Conservation (phyloP, 2,329 filamentous ascomycete species). For the Pezicula neosporulosa region DNA sequence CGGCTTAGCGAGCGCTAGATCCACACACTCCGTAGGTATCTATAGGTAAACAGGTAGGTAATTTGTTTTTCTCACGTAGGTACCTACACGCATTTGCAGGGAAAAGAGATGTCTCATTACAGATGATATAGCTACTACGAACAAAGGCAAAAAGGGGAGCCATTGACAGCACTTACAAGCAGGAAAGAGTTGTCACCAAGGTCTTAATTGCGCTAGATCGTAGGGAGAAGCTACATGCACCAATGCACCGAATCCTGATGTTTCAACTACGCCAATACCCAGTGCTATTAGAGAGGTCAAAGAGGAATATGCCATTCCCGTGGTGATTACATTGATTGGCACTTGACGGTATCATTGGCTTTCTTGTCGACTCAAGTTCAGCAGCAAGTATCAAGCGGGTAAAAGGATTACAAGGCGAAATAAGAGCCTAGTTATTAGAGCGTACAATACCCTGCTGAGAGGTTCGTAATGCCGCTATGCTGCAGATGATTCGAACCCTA, state of each 20-base stretch:
- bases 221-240: constrained; percentile 71
- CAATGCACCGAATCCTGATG: constrained; percentile 42
- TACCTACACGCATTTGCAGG: too few relatives aligned
- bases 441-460: constrained; percentile 7
- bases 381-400: constrained; percentile 62
- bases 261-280: constrained; percentile 54
- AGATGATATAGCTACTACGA: constrained; percentile 95
- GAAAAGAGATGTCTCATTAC: constrained; percentile 86
- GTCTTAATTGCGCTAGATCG: constrained; percentile 88
- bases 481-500: too few relatives aligned
- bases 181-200: constrained; percentile 81
- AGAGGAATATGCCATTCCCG: constrained; percentile 79
- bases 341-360: constrained; percentile 76
- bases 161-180: constrained; percentile 80
- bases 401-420: constrained; percentile 68
- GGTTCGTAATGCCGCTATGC: too few relatives aligned
- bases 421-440: constrained; percentile 55
- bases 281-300: constrained; percentile 86
- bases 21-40: too few relatives aligned
- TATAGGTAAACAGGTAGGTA: too few relatives aligned
- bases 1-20: too few relatives aligned
- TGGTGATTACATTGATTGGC: constrained; percentile 81
- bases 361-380: constrained; percentile 58
- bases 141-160: constrained; percentile 92
- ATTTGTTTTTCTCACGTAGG: too few relatives aligned